Base-by-base conservation (phyloP, 2,329 filamentous ascomycete species). In the Huntiella bhutanensis region DNA sequence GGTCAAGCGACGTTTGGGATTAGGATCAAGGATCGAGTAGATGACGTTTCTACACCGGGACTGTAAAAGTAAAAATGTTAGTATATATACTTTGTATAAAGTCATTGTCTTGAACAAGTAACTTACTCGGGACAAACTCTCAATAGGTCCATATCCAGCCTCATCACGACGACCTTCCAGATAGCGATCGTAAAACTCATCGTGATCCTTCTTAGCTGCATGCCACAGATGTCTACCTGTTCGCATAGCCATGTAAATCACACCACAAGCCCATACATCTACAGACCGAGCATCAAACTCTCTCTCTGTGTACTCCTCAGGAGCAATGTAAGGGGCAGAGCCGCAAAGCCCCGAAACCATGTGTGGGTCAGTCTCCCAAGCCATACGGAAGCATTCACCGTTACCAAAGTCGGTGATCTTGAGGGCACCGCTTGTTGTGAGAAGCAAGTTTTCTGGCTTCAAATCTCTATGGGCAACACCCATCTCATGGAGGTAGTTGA, bases 231-330 rank as follows among this genome's bases (percentile, higher is more conserved):
- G 91, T 45, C 91, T 75, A 4, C 91, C 91, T 2, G 88, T 96
- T 49, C 91, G 75, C 91, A 98, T 98, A 11, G 91, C 91, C 91
- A 98, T 98, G 66, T 98, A 98, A 50, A 98, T 98, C 44, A 98
- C 91, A 58, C 91, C 91, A 51, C 86, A 94, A 17, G 91, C 91
- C 91, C 91, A 98, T 11, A 96, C 81, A 57, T 98, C 91, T 42
- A 98, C 88, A n/a, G 91, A 88, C 49, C 91, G 75, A 28, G 91
- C 91, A 58, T 98, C 91, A 54, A 98, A 98, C 59, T 98, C 91
- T 60, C 80, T 86, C 58, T 93, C 87, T 2, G 79, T 75, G 57
- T 98, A 98, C 61, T 98, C 91, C 60, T 98, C 91, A 0, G 91
- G 91, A 1, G 91, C 84, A 54, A 98, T 98, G 59, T 98, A 98